Evolutionary conservation across 2,329 filamentous ascomycete species (phyloP).

Genomic region (Aspergillus viridinutans): DNA sequence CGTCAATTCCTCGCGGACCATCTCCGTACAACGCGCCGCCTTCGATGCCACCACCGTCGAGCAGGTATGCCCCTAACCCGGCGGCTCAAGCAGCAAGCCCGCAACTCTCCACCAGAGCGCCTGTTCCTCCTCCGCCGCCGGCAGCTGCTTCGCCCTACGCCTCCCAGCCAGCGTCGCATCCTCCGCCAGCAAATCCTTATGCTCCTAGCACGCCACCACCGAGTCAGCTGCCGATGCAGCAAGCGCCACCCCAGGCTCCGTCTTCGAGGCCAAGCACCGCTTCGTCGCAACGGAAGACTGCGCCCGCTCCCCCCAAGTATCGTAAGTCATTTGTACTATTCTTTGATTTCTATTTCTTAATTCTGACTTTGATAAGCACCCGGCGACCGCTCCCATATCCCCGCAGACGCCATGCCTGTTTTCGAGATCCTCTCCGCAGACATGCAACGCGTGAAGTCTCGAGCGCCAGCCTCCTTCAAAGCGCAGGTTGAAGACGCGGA

Average conservation of each 20-base stretch:
- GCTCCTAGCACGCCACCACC: conserved; percentile 47
- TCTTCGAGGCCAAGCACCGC: conserved; percentile 45
- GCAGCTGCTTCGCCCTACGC: conserved; percentile 53
- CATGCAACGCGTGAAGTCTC: conserved; percentile 81
- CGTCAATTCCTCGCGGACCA: conserved; percentile 61
- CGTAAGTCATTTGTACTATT: conserved; percentile 48
- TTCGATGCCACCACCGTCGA: conserved; percentile 62
- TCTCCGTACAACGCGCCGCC: conserved; percentile 86
- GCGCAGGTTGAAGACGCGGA: conserved; percentile 90
- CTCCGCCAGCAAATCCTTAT: conserved; percentile 40
- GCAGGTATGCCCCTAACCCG: conserved; percentile 70
- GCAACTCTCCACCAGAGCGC: conserved; percentile 42
- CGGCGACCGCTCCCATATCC: conserved; percentile 88
- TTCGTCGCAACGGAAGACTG: conserved; percentile 46
- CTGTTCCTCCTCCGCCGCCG: conserved; percentile 47
- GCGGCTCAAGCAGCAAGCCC: conserved; percentile 51
- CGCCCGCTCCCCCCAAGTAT: conserved; percentile 58
- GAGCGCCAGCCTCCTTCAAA: conserved; percentile 81
- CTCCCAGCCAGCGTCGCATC: conserved; percentile 43
- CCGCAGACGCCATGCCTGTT: conserved; percentile 67
- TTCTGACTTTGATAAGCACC: conserved; percentile 41
- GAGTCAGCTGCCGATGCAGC: conserved; percentile 25
- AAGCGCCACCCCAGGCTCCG: conserved; percentile 35
- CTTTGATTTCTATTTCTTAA: neutral
- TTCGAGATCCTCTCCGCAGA: conserved; percentile 77